Evolutionary conservation across 441 rosid species (phyloP).

Genomic region (Gossypium armourianum): DNA sequence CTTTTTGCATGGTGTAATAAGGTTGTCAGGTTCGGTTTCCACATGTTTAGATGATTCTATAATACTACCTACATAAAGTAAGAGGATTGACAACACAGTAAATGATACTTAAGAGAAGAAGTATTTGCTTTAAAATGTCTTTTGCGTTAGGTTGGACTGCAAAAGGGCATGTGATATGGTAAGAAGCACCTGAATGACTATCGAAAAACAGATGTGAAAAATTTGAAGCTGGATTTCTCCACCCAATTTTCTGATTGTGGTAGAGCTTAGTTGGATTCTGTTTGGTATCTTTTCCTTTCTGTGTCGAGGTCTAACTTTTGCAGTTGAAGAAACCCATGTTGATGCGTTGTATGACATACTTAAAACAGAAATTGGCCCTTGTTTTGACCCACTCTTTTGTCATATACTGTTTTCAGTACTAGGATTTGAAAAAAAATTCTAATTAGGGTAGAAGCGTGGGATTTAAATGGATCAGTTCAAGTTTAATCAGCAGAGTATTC

Average conservation of each 20-base stretch:
- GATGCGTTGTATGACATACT: neutral
- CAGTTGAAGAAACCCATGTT: neutral
- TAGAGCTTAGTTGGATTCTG: neutral
- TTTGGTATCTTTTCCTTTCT: neutral
- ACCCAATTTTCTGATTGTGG: neutral
- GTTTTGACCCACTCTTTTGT: neutral
- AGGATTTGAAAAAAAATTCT: neutral
- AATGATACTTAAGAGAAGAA: neutral
- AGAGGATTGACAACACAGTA: neutral
- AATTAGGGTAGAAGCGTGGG: neutral
- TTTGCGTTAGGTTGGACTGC: neutral
- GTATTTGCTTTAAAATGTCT: neutral
- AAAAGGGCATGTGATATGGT: neutral
- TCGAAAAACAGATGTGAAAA: neutral
- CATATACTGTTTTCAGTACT: neutral
- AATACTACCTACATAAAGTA: neutral
- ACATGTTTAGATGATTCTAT: neutral
- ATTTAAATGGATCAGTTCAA: neutral
- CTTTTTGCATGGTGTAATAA: neutral
- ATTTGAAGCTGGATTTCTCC: neutral
- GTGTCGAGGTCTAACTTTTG: neutral
- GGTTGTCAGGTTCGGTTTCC: neutral
- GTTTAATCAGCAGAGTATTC: neutral
- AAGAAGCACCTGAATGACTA: neutral
- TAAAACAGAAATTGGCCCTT: neutral